Conservation (phyloP, 176 grass and related monocot species). For the Tillandsia leiboldiana region DNA sequence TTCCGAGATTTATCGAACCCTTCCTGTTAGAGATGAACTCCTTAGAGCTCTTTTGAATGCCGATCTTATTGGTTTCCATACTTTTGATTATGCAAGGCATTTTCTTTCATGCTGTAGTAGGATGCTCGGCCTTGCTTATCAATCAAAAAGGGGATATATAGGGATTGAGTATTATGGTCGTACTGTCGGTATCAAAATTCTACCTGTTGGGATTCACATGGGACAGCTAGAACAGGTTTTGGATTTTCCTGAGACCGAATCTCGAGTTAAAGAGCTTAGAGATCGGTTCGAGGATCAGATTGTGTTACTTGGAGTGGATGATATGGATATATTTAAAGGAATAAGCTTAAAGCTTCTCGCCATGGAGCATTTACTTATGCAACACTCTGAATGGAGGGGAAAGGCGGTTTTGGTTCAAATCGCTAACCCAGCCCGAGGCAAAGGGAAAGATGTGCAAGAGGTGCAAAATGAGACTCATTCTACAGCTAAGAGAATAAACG, state of each 20-base stretch:
- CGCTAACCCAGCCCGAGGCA: slow-evolving; percentile 39
- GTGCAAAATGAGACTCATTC: slow-evolving; percentile 32
- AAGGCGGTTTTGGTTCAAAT: slow-evolving; percentile 46
- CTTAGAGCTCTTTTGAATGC: slow-evolving; percentile 41
- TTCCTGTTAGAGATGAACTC: slow-evolving; percentile 45
- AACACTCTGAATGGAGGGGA: slow-evolving; percentile 42
- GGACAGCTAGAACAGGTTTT: slow-evolving; percentile 32
- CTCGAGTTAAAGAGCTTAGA: slow-evolving; percentile 25
- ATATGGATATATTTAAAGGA: slow-evolving; percentile 65
- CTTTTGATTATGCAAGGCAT: slow-evolving; percentile 46
- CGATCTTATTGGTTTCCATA: slow-evolving; percentile 46
- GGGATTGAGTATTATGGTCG: slow-evolving; percentile 51
- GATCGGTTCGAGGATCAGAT: slow-evolving; percentile 23
- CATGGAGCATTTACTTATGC: slow-evolving; percentile 40
- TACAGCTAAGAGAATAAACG: slow-evolving; percentile 35
- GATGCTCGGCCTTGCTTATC: slow-evolving; percentile 35
- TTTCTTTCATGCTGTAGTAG: slow-evolving; percentile 48
- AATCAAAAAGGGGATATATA: slow-evolving; percentile 50
- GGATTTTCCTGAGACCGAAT: slow-evolving; percentile 22
- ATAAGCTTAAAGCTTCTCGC: slow-evolving; percentile 53
- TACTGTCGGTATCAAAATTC: slow-evolving; percentile 48
- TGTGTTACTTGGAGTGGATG: slow-evolving; percentile 46
- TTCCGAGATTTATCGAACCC: slow-evolving; percentile 41
- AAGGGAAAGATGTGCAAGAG: slow-evolving; percentile 39
- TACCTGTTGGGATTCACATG: slow-evolving; percentile 43